These are phyloP conservation scores for Sporothrix mexicana DNA, from an alignment of 2,329 filamentous ascomycete species.

Conservation along the genomic window DNA sequence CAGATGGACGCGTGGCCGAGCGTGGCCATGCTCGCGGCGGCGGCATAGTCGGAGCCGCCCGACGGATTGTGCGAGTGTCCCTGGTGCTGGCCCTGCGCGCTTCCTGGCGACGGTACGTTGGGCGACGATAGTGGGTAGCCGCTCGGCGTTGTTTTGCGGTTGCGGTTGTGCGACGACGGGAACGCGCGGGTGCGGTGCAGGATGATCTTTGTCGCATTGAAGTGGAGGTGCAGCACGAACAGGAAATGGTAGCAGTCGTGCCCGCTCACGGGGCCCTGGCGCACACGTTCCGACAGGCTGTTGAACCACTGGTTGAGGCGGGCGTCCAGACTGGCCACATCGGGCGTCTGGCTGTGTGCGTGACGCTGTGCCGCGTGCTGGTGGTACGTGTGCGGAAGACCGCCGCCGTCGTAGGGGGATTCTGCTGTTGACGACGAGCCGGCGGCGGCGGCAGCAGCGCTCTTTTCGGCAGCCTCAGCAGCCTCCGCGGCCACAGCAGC, in stretches of 20 bases:
- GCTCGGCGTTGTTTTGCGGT: not conserved
- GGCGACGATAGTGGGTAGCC: not conserved
- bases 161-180: conserved; percentile 1
- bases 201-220: conserved; percentile 33
- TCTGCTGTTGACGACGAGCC: not conserved
- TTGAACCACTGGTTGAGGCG: conserved; percentile 33
- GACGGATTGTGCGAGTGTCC: not conserved
- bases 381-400: conserved; percentile 20
- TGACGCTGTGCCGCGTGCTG: conserved; percentile 26
- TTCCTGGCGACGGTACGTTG: not conserved
- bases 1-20: conserved; percentile 30
- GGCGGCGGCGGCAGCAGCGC: not conserved
- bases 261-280: conserved; percentile 29
- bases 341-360: conserved; percentile 9
- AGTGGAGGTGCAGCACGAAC: conserved; percentile 35
- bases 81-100: not conserved
- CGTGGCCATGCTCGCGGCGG: not conserved
- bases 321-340: conserved; percentile 27
- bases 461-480: not conserved
- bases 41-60: not conserved
- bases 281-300: conserved; percentile 26
- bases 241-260: conserved; percentile 32
- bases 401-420: conserved; percentile 13
- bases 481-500: not conserved
- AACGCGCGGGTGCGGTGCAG: conserved; percentile 31